Evolutionary conservation across 176 grass and related monocot species (phyloP), one percentile per base, ranked within the genome.

Genomic region (Aegilops sharonensis): DNA sequence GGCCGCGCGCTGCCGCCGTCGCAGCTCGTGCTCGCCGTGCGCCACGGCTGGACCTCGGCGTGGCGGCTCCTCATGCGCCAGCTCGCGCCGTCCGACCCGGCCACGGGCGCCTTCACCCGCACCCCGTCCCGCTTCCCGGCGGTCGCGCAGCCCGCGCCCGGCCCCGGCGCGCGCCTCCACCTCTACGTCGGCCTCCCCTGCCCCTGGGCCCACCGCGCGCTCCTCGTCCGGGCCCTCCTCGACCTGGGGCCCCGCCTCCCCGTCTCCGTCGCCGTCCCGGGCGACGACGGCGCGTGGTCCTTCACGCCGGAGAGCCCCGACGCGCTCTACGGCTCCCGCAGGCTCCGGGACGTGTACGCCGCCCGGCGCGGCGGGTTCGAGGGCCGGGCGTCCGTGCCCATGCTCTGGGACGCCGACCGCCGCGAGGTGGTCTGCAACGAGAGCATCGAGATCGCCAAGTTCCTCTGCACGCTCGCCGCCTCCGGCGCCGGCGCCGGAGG

Each of bases 361-460:
- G 78, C 72, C 65, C 89, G 88, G 48, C 52, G 40, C 61, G 93
- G 88, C 24, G 96, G 96, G 29, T 98, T 92, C 83, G 79, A 95
- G 23, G 96, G 96, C 27, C 81, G 96, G 87, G 89, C 93, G 9
- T 89, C 96, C 8, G 93, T 98, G 64, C 91, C 93, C 8, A 87
- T 98, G 96, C 88, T 98, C 32, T 98, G 93, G 96, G 96, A 98
- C 81, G 86, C 81, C 6, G 86, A 91, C 50, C 81, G 82, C 50
- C 91, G 92, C 32, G 91, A 95, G 86, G 93, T 95, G 17, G 88
- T 94, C 18, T 98, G 96, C 88, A 98, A 98, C 85, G 96, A 98
- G 90, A 98, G 96, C 86, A 94, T 95, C 80, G 91, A 89, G 76
- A 98, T 98, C 78, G 85, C 90, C 68, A 91, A 89, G 79, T 98